These are phyloP conservation scores for Plasmodium fragile DNA, from an alignment of 169 alveolate genomes.

Conservation along the genomic window DNA sequence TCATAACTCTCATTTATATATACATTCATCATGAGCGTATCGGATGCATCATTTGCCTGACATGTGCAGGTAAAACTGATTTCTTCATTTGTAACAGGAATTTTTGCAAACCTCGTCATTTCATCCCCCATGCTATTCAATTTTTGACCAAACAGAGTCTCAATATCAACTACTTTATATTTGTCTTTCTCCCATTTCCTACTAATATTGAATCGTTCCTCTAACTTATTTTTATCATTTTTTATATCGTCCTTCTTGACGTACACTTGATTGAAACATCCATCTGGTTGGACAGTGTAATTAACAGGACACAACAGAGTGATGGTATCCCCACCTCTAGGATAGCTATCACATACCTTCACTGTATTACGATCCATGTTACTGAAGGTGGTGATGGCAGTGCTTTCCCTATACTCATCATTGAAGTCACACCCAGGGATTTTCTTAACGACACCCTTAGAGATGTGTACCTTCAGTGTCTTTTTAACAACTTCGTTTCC, in stretches of 20 bases:
- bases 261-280: slow-evolving; percentile 37
- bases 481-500: background rate
- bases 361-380: background rate
- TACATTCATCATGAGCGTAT: slow-evolving; percentile 55
- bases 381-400: slow-evolving; percentile 26
- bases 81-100: slow-evolving; percentile 9
- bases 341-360: slow-evolving; percentile 41
- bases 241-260: background rate
- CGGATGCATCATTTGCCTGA: slow-evolving; percentile 9
- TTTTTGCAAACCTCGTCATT: background rate
- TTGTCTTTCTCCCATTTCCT: slow-evolving; percentile 36
- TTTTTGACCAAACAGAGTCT: background rate
- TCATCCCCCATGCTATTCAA: slow-evolving; percentile 27
- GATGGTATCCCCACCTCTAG: slow-evolving; percentile 29
- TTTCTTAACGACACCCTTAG: background rate
- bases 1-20: slow-evolving; percentile 27
- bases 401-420: background rate
- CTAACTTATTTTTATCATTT: background rate
- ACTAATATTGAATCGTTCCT: background rate
- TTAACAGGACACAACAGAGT: slow-evolving; percentile 18
- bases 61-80: slow-evolving; percentile 50
- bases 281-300: slow-evolving; percentile 28
- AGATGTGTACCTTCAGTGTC: slow-evolving; percentile 20
- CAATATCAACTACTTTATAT: background rate
- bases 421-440: slow-evolving; percentile 63